A percentile compares a stretch with the other conserved stretches of the same genome.
These are phyloP conservation scores for Pinus tabuliformis DNA, from an alignment of 75 land plant genomes.

Conservation along the genomic window DNA sequence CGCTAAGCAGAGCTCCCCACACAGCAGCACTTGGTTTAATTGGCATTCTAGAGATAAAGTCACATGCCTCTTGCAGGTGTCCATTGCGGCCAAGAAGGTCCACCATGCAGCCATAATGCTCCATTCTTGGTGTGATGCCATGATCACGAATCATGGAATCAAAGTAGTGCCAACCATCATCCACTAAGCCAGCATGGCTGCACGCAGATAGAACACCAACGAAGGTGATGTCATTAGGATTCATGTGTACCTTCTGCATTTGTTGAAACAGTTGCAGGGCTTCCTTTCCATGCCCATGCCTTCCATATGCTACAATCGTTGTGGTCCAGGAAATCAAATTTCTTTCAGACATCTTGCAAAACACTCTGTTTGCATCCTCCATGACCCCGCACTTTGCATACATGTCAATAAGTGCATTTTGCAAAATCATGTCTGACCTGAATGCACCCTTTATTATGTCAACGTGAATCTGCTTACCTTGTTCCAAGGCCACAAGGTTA, in stretches of 20 bases:
- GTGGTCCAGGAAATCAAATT: conserved; percentile 15
- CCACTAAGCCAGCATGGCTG: too few relatives aligned
- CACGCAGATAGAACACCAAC: too few relatives aligned
- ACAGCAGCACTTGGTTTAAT: background rate
- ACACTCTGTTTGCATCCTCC: conserved; percentile 10
- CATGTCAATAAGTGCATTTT: conserved; percentile 25
- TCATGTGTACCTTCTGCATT: background rate
- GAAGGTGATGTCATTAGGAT: too few relatives aligned
- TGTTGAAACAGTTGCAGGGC: conserved; percentile 8
- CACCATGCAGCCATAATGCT: too few relatives aligned
- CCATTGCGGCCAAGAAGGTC: conserved; percentile 10
- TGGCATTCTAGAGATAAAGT: conserved; percentile 12
- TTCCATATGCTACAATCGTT: conserved; percentile 13
- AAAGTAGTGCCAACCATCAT: too few relatives aligned
- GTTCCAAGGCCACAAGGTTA: conserved; percentile 1
- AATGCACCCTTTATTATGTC: conserved; percentile 11
- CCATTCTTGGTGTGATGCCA: too few relatives aligned
- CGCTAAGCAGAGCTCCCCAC: too few relatives aligned
- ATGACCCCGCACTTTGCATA: conserved; percentile 8
- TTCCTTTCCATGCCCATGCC: conserved; percentile 6
- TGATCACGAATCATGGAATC: too few relatives aligned
- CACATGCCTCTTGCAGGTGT: conserved; percentile 14
- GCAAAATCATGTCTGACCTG: conserved; percentile 14
- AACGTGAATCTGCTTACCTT: conserved; percentile 12
- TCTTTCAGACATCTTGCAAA: background rate